A percentile compares a stretch with the other conserved stretches of the same genome.
Conservation (phyloP, 345 rosid genomes). For the Brassica carinata region DNA sequence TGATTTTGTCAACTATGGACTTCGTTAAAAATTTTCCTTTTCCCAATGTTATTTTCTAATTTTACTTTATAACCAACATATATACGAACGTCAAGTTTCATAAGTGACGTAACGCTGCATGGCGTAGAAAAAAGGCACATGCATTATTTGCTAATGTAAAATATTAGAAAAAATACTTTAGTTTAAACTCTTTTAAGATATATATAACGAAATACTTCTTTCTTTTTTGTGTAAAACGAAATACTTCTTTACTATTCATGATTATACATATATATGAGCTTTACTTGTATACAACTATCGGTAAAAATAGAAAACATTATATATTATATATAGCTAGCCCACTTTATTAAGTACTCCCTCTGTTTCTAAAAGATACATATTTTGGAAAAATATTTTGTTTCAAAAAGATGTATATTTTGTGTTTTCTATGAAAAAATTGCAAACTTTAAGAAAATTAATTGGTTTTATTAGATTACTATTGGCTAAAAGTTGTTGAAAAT, state of each 20-base stretch:
- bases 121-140: constrained; percentile 34
- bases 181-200: background rate
- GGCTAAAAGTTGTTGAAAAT: no score
- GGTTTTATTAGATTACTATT: no score
- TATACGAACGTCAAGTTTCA: constrained; percentile 26
- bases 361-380: no score
- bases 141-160: constrained; percentile 1
- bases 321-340: background rate
- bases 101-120: constrained; percentile 36
- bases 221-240: background rate
- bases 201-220: background rate
- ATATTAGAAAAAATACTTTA: background rate
- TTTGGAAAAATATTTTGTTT: no score
- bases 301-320: background rate
- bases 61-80: constrained; percentile 14
- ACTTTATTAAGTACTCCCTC: background rate
- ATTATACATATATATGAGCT: background rate
- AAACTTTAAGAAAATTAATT: no score
- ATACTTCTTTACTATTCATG: background rate
- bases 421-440: no score
- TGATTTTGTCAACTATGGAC: constrained; percentile 40
- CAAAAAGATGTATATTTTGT: no score
- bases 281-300: background rate
- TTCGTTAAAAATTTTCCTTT: background rate
- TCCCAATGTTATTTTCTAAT: constrained; percentile 1